phyloP scores from a whole-genome alignment of 148 eudicot genomes.

The Polygonum aviculare region DNA sequence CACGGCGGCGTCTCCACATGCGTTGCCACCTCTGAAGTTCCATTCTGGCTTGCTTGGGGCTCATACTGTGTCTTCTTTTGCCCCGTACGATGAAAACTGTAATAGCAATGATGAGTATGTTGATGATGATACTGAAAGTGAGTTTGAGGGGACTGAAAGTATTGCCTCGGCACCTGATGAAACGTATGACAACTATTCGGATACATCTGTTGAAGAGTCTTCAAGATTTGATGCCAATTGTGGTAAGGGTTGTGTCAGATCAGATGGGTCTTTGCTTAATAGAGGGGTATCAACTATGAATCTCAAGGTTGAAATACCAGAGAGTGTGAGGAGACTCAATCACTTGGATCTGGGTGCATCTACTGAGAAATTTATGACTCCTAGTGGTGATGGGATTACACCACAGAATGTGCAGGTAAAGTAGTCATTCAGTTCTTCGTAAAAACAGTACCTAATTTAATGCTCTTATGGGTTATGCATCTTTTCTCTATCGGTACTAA shows the following conservation, averaged over 20 bases:
- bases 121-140: slow-evolving; percentile 33
- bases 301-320: slow-evolving; percentile 49
- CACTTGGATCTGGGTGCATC: slow-evolving; percentile 23
- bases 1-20: slow-evolving; percentile 27
- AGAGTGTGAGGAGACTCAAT: slow-evolving; percentile 25
- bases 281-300: slow-evolving; percentile 43
- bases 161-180: slow-evolving; percentile 60
- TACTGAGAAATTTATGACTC: slow-evolving; percentile 22
- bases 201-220: slow-evolving; percentile 45
- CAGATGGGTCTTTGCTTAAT: slow-evolving; percentile 35
- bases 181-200: slow-evolving; percentile 34
- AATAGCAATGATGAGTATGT: slow-evolving; percentile 29
- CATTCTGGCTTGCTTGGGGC: slow-evolving; percentile 53
- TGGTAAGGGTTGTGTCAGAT: slow-evolving; percentile 11
- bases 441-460: background rate
- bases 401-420: slow-evolving; percentile 20
- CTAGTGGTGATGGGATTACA: background rate
- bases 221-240: slow-evolving; percentile 16
- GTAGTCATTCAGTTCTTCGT: background rate
- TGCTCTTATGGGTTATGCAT: background rate
- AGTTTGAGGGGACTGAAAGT: slow-evolving; percentile 42
- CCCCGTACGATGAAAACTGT: slow-evolving; percentile 27
- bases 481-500: background rate
- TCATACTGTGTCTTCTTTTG: slow-evolving; percentile 27
- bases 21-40: slow-evolving; percentile 67